Conservation (phyloP, 225 moss, liverwort and hornwort species). For the Anthoceros angustus region DNA sequence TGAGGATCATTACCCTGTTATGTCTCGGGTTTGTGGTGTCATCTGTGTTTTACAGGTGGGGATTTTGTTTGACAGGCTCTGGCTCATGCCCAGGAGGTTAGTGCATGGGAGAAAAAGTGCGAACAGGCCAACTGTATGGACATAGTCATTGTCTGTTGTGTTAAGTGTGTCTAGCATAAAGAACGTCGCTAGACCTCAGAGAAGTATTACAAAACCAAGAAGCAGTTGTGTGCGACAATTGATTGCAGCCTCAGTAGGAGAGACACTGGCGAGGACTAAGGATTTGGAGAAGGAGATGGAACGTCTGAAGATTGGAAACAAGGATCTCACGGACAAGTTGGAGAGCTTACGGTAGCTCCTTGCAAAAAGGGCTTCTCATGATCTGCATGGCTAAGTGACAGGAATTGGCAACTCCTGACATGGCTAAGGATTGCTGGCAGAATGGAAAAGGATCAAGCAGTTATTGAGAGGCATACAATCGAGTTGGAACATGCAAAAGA, state of each 20-base stretch:
- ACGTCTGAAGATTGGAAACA: background rate
- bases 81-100: background rate
- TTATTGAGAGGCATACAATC: background rate
- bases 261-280: background rate
- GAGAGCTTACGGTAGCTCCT: background rate
- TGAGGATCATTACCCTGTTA: background rate
- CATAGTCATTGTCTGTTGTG: background rate
- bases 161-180: background rate
- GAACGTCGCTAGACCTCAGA: background rate
- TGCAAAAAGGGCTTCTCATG: background rate
- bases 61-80: background rate
- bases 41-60: too few species aligned
- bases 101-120: background rate
- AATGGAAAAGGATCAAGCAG: background rate
- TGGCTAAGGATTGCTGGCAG: background rate
- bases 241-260: background rate
- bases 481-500: slow-evolving; percentile 1
- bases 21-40: background rate
- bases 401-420: background rate
- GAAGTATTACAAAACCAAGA: background rate
- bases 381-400: background rate
- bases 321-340: background rate
- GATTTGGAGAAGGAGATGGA: background rate
- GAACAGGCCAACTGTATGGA: slow-evolving; percentile 1
- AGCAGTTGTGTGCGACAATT: too few species aligned